These are phyloP conservation scores for Trichoderma arundinaceum DNA, from an alignment of 2,329 filamentous ascomycete species.

Conservation along the genomic window DNA sequence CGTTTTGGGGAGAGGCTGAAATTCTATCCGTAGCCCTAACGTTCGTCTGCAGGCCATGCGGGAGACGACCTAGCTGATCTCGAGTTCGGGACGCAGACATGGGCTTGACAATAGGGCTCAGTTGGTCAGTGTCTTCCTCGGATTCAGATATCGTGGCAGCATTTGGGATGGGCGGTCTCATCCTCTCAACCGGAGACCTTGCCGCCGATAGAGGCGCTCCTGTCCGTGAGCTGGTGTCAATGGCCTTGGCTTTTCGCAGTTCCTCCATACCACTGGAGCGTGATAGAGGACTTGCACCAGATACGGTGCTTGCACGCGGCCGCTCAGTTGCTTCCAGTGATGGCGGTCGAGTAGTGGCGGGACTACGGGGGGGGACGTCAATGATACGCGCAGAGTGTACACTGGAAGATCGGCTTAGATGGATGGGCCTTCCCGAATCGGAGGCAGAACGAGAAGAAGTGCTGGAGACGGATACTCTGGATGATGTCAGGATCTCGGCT, in stretches of 20 bases:
- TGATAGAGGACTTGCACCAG: conserved; percentile 49
- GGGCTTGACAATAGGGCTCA: background rate
- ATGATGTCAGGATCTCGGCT: conserved; percentile 62
- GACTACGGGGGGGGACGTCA: conserved; percentile 61
- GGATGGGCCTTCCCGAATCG: conserved; percentile 51
- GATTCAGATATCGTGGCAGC: conserved; percentile 52
- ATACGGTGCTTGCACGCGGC: conserved; percentile 49
- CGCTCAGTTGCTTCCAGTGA: conserved; percentile 55
- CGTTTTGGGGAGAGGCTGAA: conserved; percentile 30
- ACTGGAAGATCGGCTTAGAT: conserved; percentile 51
- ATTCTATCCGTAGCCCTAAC: conserved; percentile 36
- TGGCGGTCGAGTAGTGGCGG: conserved; percentile 54
- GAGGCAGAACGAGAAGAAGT: conserved; percentile 57
- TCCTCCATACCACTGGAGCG: conserved; percentile 48
- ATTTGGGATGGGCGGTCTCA: conserved; percentile 40
- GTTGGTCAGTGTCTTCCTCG: conserved; percentile 44
- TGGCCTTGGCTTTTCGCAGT: conserved; percentile 40
- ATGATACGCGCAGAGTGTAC: conserved; percentile 64
- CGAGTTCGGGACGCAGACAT: conserved; percentile 10
- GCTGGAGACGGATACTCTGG: conserved; percentile 60
- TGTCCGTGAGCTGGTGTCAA: conserved; percentile 37
- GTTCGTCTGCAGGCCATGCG: conserved; percentile 29
- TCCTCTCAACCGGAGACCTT: conserved; percentile 43
- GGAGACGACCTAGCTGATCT: conserved; percentile 24
- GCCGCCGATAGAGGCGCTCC: conserved; percentile 38